These are phyloP conservation scores for Brettanomyces anomalus DNA, from an alignment of 805 yeast species.

Conservation along the genomic window DNA sequence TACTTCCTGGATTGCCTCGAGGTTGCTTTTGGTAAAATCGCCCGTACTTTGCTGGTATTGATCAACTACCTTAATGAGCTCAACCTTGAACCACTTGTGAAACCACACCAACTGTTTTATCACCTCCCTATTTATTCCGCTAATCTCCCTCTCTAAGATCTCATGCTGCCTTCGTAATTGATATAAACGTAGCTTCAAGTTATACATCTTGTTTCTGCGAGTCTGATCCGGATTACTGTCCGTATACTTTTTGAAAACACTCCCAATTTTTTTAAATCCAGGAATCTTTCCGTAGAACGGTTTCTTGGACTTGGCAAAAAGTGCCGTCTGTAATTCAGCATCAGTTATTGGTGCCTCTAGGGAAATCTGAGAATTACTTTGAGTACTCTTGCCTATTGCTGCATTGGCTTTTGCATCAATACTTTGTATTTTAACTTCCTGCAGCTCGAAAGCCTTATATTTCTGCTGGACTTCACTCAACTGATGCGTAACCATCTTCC, in stretches of 20 bases:
- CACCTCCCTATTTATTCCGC: constrained; percentile 16
- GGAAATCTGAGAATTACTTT: constrained; percentile 1
- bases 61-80: constrained; percentile 12
- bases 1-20: constrained; percentile 21
- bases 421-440: constrained; percentile 23
- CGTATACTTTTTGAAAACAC: constrained; percentile 25
- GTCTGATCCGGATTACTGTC: constrained; percentile 28
- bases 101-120: constrained; percentile 19
- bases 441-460: constrained; percentile 19
- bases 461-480: constrained; percentile 17
- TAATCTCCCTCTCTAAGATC: constrained; percentile 18
- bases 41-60: constrained; percentile 17
- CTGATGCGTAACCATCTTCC: constrained; percentile 19
- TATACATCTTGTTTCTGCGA: constrained; percentile 21
- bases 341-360: constrained; percentile 23
- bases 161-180: constrained; percentile 25
- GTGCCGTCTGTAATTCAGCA: constrained; percentile 23
- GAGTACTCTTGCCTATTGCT: constrained; percentile 12
- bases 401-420: constrained; percentile 23
- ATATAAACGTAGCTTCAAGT: constrained; percentile 21
- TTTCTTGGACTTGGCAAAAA: constrained; percentile 21
- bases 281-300: constrained; percentile 26
- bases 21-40: constrained; percentile 16
- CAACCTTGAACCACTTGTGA: constrained; percentile 25
- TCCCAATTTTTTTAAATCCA: constrained; percentile 26